phyloP scores from a whole-genome alignment of 495 filamentous ascomycete species.

The Sphaerosporella brunnea region DNA sequence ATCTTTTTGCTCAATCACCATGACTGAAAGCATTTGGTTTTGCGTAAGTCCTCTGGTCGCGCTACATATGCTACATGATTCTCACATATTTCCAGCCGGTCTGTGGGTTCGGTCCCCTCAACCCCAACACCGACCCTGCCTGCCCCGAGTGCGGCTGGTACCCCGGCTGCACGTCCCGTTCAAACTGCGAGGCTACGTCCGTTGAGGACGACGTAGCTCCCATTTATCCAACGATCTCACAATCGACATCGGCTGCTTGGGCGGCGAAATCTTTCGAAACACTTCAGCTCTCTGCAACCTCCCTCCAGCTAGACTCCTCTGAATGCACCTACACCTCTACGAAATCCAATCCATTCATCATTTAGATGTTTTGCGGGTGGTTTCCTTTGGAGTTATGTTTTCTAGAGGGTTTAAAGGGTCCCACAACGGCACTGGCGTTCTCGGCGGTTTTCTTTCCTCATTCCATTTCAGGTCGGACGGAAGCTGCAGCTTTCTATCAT shows the following conservation, averaged over 20 bases:
- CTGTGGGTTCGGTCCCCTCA: slow-evolving; percentile 4
- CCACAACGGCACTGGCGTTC: too few species aligned
- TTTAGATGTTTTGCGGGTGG: too few species aligned
- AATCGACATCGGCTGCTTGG: neutral
- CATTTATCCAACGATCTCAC: neutral
- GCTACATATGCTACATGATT: too few species aligned
- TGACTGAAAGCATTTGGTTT: slow-evolving; percentile 1
- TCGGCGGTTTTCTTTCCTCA: too few species aligned
- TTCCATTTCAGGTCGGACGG: too few species aligned
- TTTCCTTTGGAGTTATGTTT: too few species aligned
- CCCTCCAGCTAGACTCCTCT: neutral
- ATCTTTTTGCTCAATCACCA: too few species aligned
- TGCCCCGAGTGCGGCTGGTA: slow-evolving; percentile 6
- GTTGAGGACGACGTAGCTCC: neutral
- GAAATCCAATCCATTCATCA: neutral
- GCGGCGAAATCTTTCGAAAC: neutral
- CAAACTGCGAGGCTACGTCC: neutral
- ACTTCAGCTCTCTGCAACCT: neutral
- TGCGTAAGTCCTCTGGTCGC: neutral
- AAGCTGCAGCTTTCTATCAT: too few species aligned
- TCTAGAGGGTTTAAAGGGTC: too few species aligned
- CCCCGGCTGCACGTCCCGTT: slow-evolving; percentile 2
- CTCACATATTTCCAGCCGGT: slow-evolving; percentile 3
- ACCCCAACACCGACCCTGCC: slow-evolving; percentile 4
- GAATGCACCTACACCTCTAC: neutral